These are phyloP conservation scores for Pseudonitzschia multistriata DNA, from an alignment of 108 stramenopile species.

Conservation along the genomic window DNA sequence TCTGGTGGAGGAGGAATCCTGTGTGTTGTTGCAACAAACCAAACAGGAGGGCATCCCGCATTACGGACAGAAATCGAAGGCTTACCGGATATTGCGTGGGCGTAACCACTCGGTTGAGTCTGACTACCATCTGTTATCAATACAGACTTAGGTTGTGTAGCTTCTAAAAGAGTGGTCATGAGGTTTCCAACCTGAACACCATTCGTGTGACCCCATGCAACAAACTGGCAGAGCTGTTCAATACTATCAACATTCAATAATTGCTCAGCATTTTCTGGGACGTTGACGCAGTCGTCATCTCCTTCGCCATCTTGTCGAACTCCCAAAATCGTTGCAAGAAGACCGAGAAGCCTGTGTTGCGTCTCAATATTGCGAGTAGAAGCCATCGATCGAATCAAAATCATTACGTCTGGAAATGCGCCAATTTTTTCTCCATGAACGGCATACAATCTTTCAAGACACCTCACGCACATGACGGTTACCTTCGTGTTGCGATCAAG, in stretches of 20 bases:
- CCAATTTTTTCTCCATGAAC: conserved; percentile 59
- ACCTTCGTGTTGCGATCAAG: conserved; percentile 57
- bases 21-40: conserved; percentile 61
- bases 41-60: conserved; percentile 56
- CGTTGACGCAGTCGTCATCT: conserved; percentile 36
- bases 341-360: conserved; percentile 64
- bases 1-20: conserved; percentile 59
- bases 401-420: conserved; percentile 72
- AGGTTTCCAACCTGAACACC: conserved; percentile 58
- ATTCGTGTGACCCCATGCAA: conserved; percentile 72
- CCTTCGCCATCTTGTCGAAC: conserved; percentile 41
- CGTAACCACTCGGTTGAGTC: conserved; percentile 18
- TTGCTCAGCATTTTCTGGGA: conserved; percentile 73
- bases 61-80: conserved; percentile 14
- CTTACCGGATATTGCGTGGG: not conserved
- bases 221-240: conserved; percentile 64
- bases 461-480: conserved; percentile 71
- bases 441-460: conserved; percentile 66
- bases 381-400: conserved; percentile 62
- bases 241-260: conserved; percentile 65
- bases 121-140: conserved; percentile 34
- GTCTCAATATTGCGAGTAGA: conserved; percentile 63
- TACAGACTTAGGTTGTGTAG: conserved; percentile 13
- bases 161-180: conserved; percentile 40
- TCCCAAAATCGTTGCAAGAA: conserved; percentile 61